Evolutionary conservation across 495 filamentous ascomycete genomes (phyloP).

Genomic region (Ascodesmis nigricans): DNA sequence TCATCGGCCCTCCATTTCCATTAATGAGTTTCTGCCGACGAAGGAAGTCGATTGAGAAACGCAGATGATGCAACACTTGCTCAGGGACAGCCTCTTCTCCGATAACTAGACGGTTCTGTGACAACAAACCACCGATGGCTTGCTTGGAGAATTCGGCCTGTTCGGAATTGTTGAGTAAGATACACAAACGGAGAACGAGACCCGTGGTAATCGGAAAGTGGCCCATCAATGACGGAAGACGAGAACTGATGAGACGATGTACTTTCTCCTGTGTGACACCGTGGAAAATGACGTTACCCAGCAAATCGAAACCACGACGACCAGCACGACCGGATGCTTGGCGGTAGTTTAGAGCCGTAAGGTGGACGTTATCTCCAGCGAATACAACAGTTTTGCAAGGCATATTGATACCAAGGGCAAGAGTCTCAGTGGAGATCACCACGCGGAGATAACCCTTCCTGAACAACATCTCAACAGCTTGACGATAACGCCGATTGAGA

Average conservation of each 20-base stretch:
- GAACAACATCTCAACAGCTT: conserved; percentile 50
- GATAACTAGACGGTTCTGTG: conserved; percentile 44
- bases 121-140: conserved; percentile 43
- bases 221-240: conserved; percentile 47
- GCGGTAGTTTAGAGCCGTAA: conserved; percentile 53
- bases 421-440: conserved; percentile 44
- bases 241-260: conserved; percentile 42
- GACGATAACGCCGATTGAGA: conserved; percentile 54
- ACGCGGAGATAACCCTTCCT: conserved; percentile 48
- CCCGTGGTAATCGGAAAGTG: conserved; percentile 61
- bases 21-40: conserved; percentile 42
- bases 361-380: conserved; percentile 43
- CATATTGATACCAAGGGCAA: conserved; percentile 66
- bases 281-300: conserved; percentile 65
- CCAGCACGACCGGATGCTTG: conserved; percentile 59
- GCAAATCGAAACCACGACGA: conserved; percentile 55
- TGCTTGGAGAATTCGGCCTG: conserved; percentile 35
- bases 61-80: conserved; percentile 48
- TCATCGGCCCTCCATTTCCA: conserved; percentile 35
- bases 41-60: conserved; percentile 64
- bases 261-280: conserved; percentile 32
- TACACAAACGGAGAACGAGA: conserved; percentile 45
- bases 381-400: conserved; percentile 67
- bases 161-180: conserved; percentile 40
- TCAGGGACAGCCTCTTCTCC: conserved; percentile 38